Conservation (phyloP, 2,329 filamentous ascomycete species). For the Alternaria infectoria region DNA sequence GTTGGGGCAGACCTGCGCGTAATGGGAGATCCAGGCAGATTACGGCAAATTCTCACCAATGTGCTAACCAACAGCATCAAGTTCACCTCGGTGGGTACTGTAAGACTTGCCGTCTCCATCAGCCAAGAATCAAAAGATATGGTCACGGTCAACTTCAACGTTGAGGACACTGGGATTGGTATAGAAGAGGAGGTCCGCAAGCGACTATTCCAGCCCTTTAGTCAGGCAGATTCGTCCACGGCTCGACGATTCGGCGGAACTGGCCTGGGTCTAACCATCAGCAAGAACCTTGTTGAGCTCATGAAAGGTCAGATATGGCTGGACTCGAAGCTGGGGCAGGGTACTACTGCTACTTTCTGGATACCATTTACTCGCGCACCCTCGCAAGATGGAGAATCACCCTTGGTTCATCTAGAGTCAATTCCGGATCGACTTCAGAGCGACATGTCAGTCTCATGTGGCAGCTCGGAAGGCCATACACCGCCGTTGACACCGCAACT, state of each 20-base stretch:
- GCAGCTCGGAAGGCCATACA: constrained; percentile 67
- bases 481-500: constrained; percentile 48
- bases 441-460: constrained; percentile 65
- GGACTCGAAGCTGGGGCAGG: constrained; percentile 69
- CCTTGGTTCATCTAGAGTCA: constrained; percentile 66
- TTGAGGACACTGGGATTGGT: constrained; percentile 81
- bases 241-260: constrained; percentile 80
- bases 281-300: constrained; percentile 76
- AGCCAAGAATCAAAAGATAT: constrained; percentile 68
- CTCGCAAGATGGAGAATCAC: constrained; percentile 55
- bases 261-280: constrained; percentile 78
- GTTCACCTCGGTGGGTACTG: constrained; percentile 47
- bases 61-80: constrained; percentile 65
- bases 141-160: constrained; percentile 72
- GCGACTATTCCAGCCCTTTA: constrained; percentile 79
- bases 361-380: constrained; percentile 78
- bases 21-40: constrained; percentile 81
- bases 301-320: constrained; percentile 79
- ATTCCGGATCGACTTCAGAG: constrained; percentile 71
- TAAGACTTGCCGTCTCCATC: constrained; percentile 68
- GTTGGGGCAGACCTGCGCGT: constrained; percentile 75
- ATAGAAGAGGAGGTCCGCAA: constrained; percentile 79
- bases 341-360: constrained; percentile 77
- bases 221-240: constrained; percentile 80
- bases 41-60: constrained; percentile 84